A percentile compares a stretch with the other conserved stretches of the same genome.
These are phyloP conservation scores for Saccharomycopsis crataegensis DNA, from an alignment of 1,139 yeast genomes.

Conservation along the genomic window DNA sequence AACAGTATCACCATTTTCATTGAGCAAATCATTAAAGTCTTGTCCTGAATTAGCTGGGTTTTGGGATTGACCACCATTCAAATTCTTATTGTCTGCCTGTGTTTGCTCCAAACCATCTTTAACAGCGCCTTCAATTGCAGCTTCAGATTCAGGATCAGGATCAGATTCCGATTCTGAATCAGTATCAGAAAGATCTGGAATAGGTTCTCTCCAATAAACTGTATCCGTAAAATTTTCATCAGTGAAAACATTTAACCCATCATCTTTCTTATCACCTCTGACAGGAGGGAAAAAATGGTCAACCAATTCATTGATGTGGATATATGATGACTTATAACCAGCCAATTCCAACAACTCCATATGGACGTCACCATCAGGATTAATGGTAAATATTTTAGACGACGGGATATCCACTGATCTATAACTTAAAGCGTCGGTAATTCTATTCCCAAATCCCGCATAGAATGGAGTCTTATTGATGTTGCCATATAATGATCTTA, in stretches of 20 bases:
- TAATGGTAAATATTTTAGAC: slow-evolving; percentile 90
- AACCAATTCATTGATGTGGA: slow-evolving; percentile 86
- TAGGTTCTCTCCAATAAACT: slow-evolving; percentile 86
- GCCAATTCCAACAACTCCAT: slow-evolving; percentile 94
- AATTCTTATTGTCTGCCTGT: background rate
- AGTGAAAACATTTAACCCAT: slow-evolving; percentile 33
- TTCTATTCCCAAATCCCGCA: slow-evolving; percentile 96
- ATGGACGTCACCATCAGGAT: slow-evolving; percentile 95
- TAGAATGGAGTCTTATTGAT: slow-evolving; percentile 65
- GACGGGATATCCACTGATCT: slow-evolving; percentile 92
- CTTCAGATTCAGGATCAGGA: background rate
- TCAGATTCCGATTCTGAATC: slow-evolving; percentile 24
- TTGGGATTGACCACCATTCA: background rate
- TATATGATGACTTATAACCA: slow-evolving; percentile 82
- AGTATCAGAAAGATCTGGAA: slow-evolving; percentile 51
- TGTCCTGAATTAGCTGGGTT: slow-evolving; percentile 1
- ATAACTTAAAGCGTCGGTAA: slow-evolving; percentile 94
- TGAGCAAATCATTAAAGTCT: background rate
- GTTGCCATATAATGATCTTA: slow-evolving; percentile 51
- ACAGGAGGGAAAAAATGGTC: slow-evolving; percentile 98
- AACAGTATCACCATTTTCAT: slow-evolving; percentile 1
- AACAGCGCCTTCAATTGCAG: slow-evolving; percentile 17
- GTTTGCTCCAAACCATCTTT: background rate
- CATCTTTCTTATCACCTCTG: slow-evolving; percentile 26
- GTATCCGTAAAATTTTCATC: slow-evolving; percentile 78